phyloP scores from a whole-genome alignment of 768 basidiomycete species.

The Kwoniella bestiolae region DNA sequence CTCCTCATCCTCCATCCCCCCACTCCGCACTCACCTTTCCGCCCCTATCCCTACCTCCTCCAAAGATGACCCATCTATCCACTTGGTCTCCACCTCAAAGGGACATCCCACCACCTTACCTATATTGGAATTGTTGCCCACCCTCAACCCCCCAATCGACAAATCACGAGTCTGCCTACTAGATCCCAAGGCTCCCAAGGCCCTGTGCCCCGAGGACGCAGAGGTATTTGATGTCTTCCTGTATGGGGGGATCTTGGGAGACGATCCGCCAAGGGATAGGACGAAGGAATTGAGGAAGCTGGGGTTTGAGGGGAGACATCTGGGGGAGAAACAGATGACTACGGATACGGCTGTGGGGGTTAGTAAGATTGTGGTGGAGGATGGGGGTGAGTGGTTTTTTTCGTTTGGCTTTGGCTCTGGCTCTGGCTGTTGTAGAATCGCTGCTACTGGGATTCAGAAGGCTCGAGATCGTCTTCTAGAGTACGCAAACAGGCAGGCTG shows the following conservation, averaged over 20 bases:
- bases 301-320: conserved; percentile 83
- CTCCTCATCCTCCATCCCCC: conserved; percentile 69
- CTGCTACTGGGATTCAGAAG: no score
- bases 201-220: conserved; percentile 75
- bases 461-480: background rate
- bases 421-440: no score
- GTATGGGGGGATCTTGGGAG: conserved; percentile 77
- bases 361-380: conserved; percentile 77
- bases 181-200: conserved; percentile 81
- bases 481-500: no score
- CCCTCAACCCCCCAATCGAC: conserved; percentile 63
- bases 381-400: conserved; percentile 62
- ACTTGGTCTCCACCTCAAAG: conserved; percentile 28
- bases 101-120: conserved; percentile 60
- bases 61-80: background rate
- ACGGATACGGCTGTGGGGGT: conserved; percentile 96
- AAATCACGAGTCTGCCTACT: conserved; percentile 79
- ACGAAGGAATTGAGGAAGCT: conserved; percentile 83
- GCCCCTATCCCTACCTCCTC: conserved; percentile 35
- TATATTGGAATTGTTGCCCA: conserved; percentile 60
- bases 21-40: conserved; percentile 60
- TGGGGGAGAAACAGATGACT: conserved; percentile 94
- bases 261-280: conserved; percentile 93
- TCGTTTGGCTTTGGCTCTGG: no score
- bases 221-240: conserved; percentile 83